Conservation (phyloP, 2,329 filamentous ascomycete species). For the Zasmidium cellare region DNA sequence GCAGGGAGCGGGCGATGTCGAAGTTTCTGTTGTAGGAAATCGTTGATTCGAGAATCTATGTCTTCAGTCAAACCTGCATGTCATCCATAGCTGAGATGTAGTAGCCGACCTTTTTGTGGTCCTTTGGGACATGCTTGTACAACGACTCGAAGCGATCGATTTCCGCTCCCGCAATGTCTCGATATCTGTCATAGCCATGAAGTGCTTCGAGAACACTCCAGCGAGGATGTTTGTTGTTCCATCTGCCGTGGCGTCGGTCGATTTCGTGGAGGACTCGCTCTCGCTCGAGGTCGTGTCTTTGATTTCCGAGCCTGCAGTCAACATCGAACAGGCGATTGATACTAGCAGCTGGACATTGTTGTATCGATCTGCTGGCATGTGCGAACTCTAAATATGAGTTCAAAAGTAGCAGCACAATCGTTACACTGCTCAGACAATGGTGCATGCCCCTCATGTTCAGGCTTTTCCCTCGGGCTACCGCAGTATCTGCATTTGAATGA, state of each 20-base stretch:
- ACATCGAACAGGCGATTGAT: neutral
- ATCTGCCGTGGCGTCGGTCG: slow-evolving; percentile 12
- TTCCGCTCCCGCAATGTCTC: slow-evolving; percentile 15
- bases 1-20: slow-evolving; percentile 55
- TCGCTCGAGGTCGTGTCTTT: slow-evolving; percentile 6
- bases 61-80: too few relatives aligned
- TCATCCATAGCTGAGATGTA: too few relatives aligned
- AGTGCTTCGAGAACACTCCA: slow-evolving; percentile 79
- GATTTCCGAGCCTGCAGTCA: neutral
- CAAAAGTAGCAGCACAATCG: too few relatives aligned
- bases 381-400: too few relatives aligned
- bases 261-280: slow-evolving; percentile 12
- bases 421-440: too few relatives aligned
- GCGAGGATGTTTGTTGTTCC: slow-evolving; percentile 53
- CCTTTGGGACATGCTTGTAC: slow-evolving; percentile 18
- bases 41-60: slow-evolving; percentile 16
- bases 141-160: slow-evolving; percentile 17
- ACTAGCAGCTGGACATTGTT: too few relatives aligned
- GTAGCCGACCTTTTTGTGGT: slow-evolving; percentile 20
- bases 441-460: too few relatives aligned
- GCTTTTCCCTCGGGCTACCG: too few relatives aligned
- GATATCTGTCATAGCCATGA: slow-evolving; percentile 63
- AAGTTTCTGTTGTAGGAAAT: slow-evolving; percentile 19
- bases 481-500: too few relatives aligned
- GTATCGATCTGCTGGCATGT: too few relatives aligned